phyloP scores from a whole-genome alignment of 306 rosid genomes.

The Dalbergia cochinchinensis region DNA sequence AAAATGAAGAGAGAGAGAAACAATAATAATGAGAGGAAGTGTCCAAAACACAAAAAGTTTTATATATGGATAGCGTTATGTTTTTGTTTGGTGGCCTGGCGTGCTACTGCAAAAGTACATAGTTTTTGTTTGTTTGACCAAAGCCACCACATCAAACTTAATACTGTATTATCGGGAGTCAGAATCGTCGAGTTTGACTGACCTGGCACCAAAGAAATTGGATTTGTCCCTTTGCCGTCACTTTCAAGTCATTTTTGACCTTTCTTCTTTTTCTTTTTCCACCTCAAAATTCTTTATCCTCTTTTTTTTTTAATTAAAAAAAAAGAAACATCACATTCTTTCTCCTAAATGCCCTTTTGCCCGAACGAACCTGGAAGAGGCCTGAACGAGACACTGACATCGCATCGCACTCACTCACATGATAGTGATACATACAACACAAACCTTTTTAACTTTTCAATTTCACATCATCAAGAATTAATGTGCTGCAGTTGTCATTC shows the following conservation, averaged over 20 bases:
- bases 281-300: not conserved
- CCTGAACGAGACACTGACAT: not conserved
- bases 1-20: too few relatives aligned
- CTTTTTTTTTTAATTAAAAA: not conserved
- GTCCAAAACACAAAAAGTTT: too few relatives aligned
- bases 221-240: conserved; percentile 25
- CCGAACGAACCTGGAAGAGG: not conserved
- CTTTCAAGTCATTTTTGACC: not conserved
- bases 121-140: conserved; percentile 17
- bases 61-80: not conserved
- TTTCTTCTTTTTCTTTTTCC: not conserved
- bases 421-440: not conserved
- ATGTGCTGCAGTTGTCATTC: too few relatives aligned
- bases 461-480: not conserved
- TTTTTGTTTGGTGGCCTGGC: not conserved
- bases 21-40: not conserved
- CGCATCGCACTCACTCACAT: too few relatives aligned
- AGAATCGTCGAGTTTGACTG: conserved; percentile 46
- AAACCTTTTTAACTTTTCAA: not conserved
- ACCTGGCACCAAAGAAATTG: conserved; percentile 8
- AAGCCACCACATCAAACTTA: not conserved
- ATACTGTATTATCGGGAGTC: conserved; percentile 20
- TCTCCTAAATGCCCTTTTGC: not conserved
- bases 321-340: not conserved
- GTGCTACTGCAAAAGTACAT: not conserved